A percentile compares a stretch with the other conserved stretches of the same genome.
Evolutionary conservation across 371 early-diverging fungal species (phyloP).

Genomic region (Zopfochytrium polystomum): DNA sequence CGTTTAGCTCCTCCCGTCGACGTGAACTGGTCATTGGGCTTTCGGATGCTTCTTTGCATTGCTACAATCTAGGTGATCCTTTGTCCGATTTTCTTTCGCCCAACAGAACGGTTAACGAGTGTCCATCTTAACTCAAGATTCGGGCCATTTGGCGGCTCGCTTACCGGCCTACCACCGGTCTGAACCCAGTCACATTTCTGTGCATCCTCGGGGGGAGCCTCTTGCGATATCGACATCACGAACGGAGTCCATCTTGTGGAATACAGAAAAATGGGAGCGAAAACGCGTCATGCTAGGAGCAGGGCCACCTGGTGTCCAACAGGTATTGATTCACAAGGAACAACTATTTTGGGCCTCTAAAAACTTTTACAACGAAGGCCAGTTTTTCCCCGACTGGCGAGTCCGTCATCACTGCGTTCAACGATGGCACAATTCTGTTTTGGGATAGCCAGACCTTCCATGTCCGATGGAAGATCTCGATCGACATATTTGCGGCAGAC

Average conservation of each 20-base stretch:
- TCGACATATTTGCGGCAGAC: constrained; percentile 31
- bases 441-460: constrained; percentile 44
- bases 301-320: constrained; percentile 38
- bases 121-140: constrained; percentile 26
- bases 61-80: constrained; percentile 51
- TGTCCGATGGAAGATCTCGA: constrained; percentile 44
- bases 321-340: constrained; percentile 19
- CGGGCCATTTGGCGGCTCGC: constrained; percentile 44
- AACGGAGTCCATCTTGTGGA: constrained; percentile 50
- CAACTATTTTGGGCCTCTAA: neutral
- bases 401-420: constrained; percentile 40
- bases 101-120: neutral
- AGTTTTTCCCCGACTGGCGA: constrained; percentile 37
- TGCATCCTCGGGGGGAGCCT: constrained; percentile 41
- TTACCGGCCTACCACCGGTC: constrained; percentile 43
- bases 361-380: constrained; percentile 23
- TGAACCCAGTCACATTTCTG: constrained; percentile 31
- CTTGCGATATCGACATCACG: constrained; percentile 37
- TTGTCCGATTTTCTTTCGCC: neutral
- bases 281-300: constrained; percentile 43
- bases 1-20: constrained; percentile 39
- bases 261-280: constrained; percentile 49
- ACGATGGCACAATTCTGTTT: constrained; percentile 43
- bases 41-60: constrained; percentile 43
- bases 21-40: constrained; percentile 47